Evolutionary conservation across 768 basidiomycete genomes (phyloP), one percentile per base, ranked within the genome.

Genomic region (Phanerochaete sordida): DNA sequence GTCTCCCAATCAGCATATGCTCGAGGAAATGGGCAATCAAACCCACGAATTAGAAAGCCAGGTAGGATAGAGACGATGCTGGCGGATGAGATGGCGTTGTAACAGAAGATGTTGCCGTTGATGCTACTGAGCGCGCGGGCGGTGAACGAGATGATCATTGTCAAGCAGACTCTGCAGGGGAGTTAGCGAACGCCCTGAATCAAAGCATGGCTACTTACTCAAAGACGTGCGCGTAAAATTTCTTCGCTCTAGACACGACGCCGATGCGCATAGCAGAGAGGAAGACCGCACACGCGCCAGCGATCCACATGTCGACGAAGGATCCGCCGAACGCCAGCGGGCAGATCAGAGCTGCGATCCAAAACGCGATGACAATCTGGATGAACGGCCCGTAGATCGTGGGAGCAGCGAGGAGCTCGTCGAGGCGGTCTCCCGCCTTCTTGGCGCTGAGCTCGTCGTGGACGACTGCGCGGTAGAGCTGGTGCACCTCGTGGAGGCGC

Each of bases 401-500:
- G 13, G 84, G 77, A 12, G 84, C 79, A 19, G 79, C 75, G 55
- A 95, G 73, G n/a, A 94, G 74, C 1, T 74, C 74, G 21, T 86
- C 82, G 28, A 95, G 78, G 37, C 82, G 78, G 23, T 79, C 78
- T 8, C 81, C 79, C 1, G 90, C 95, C 55, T 82, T 79, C 61
- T 85, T 86, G 12, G 92, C 94, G 57, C 88, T 89, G 64, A 93
- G 86, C 74, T 91, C 88, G 69, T 95, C 94, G 70, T 95, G 94
- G 5, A 96, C 84, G 58, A 97, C 94, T 19, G 80, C 74, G 57
- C 92, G 87, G 73, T 96, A 97, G 61, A 95, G 79, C 43, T 85
- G 71, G 70, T 96, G 93, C 1, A 94, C 88, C 47, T 86, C 83
- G 67, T 95, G 90, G 23, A 97, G 81, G 63, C 85, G 84, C 27